phyloP scores from a whole-genome alignment of 352 stramenopile species.

The Globisporangium iwayamae region DNA sequence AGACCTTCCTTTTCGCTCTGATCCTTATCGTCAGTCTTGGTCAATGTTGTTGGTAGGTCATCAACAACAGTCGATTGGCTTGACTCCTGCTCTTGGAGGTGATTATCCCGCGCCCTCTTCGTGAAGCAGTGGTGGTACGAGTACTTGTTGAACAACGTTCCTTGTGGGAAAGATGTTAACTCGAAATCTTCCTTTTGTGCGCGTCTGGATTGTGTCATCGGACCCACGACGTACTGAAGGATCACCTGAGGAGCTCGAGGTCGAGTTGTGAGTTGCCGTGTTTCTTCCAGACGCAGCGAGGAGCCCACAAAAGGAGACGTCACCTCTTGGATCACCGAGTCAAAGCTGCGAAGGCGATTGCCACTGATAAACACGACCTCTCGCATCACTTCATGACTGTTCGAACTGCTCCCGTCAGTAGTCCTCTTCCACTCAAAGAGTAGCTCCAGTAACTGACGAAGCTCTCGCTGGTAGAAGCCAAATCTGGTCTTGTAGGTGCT shows the following conservation, averaged over 20 bases:
- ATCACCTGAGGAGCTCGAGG: slow-evolving; percentile 13
- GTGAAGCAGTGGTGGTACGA: slow-evolving; percentile 28
- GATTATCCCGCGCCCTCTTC: not conserved
- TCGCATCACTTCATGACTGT: not conserved
- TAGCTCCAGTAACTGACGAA: slow-evolving; percentile 29
- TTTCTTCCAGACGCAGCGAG: not conserved
- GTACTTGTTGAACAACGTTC: slow-evolving; percentile 28
- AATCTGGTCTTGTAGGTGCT: slow-evolving; percentile 29
- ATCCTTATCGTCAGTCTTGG: not conserved
- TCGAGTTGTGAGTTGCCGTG: not conserved
- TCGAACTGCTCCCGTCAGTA: slow-evolving; percentile 1
- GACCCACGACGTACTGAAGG: slow-evolving; percentile 28
- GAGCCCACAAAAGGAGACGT: slow-evolving; percentile 2
- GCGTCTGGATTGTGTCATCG: slow-evolving; percentile 2
- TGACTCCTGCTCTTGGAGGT: not conserved
- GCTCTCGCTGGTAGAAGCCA: slow-evolving; percentile 39
- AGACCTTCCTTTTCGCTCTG: not conserved
- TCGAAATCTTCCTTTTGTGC: not conserved
- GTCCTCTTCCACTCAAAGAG: slow-evolving; percentile 41
- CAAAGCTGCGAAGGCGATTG: slow-evolving; percentile 28
- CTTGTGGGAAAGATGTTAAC: slow-evolving; percentile 19
- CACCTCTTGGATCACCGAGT: slow-evolving; percentile 34
- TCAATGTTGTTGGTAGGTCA: not conserved
- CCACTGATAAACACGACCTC: slow-evolving; percentile 38
- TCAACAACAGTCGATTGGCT: not conserved